Conservation (phyloP, 2,329 filamentous ascomycete species). For the Fusarium concolor region DNA sequence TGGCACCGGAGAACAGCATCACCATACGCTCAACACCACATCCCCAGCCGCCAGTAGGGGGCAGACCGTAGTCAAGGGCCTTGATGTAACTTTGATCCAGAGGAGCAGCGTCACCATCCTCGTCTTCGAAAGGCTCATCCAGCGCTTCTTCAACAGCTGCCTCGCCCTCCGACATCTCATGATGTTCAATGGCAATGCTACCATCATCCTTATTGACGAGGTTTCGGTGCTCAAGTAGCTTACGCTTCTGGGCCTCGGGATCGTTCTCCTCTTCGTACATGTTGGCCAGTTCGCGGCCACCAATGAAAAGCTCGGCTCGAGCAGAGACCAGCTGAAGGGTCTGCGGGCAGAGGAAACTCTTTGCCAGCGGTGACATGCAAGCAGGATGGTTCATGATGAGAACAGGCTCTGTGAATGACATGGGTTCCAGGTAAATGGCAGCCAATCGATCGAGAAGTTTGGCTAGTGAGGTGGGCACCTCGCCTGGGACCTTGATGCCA, state of each 20-base stretch:
- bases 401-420: conserved; percentile 74
- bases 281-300: conserved; percentile 86
- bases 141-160: conserved; percentile 8
- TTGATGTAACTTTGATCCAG: conserved; percentile 85
- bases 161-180: conserved; percentile 19
- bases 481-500: conserved; percentile 72
- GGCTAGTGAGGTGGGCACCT: conserved; percentile 68
- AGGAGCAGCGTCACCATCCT: conserved; percentile 58
- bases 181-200: conserved; percentile 46
- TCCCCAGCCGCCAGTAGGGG: conserved; percentile 97
- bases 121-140: conserved; percentile 48
- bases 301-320: conserved; percentile 86
- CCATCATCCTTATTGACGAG: conserved; percentile 53
- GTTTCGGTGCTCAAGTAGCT: conserved; percentile 72
- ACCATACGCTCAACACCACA: conserved; percentile 90
- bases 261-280: conserved; percentile 99
- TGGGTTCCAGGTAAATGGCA: conserved; percentile 80
- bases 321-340: conserved; percentile 81
- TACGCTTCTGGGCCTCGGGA: conserved; percentile 84
- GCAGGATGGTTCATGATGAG: conserved; percentile 93
- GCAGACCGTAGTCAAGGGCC: conserved; percentile 87
- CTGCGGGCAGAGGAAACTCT: conserved; percentile 78
- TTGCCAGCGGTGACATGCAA: conserved; percentile 90
- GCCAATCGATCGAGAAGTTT: conserved; percentile 85
- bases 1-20: conserved; percentile 87